Percentiles rank a stretch among this genome's conserved stretches.
phyloP scores from a whole-genome alignment of 2,329 filamentous ascomycete genomes.

The Teratosphaeria destructans region DNA sequence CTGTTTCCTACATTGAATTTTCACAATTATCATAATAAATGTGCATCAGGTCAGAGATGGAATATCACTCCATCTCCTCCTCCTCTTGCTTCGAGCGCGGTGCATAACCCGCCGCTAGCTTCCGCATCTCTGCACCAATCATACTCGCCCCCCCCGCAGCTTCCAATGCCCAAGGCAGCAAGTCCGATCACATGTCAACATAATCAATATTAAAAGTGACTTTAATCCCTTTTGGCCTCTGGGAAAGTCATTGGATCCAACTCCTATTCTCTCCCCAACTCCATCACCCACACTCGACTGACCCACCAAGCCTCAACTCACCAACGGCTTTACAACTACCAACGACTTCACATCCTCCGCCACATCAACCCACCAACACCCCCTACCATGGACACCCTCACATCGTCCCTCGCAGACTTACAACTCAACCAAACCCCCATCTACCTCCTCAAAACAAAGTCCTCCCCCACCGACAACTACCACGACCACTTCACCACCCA shows the following conservation, averaged over 20 bases:
- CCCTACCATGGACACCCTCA: conserved; percentile 19
- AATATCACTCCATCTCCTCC: not conserved
- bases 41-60: not conserved
- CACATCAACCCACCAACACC: not conserved
- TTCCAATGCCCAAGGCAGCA: not conserved
- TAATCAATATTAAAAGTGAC: not conserved
- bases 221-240: not conserved
- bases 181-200: not conserved
- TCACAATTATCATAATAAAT: no score
- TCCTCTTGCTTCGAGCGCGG: not conserved
- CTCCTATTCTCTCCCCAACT: no score
- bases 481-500: conserved; percentile 7
- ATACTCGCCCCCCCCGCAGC: not conserved
- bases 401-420: conserved; percentile 13
- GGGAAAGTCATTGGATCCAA: not conserved
- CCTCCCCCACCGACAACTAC: conserved; percentile 57
- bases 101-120: not conserved
- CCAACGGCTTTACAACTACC: no score
- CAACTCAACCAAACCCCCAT: conserved; percentile 40
- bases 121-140: not conserved
- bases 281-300: not conserved
- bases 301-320: no score
- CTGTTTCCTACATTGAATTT: no score
- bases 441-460: conserved; percentile 69
- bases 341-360: no score